Conservation (phyloP, 495 filamentous ascomycete species). For the Clavariopsis aquatica region DNA sequence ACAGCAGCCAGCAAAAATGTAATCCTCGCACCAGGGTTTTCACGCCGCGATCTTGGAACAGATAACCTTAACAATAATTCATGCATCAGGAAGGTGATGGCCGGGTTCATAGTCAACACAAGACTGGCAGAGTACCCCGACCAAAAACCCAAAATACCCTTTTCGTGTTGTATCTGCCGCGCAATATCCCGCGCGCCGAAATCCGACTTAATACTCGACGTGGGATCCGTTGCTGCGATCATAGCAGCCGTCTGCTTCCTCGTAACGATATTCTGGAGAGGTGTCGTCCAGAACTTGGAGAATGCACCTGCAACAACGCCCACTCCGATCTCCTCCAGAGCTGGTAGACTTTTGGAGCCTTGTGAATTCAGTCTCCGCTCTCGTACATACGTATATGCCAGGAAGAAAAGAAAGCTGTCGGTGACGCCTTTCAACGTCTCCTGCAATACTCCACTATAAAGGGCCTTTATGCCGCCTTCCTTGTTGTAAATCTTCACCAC, state of each 20-base stretch:
- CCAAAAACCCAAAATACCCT: slow-evolving; percentile 81
- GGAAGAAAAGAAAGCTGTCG: slow-evolving; percentile 82
- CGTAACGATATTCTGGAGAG: slow-evolving; percentile 80
- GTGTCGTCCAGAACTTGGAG: slow-evolving; percentile 76
- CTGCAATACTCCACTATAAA: slow-evolving; percentile 73
- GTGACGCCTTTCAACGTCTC: slow-evolving; percentile 73
- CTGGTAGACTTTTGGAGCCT: slow-evolving; percentile 52
- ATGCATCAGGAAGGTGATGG: slow-evolving; percentile 82
- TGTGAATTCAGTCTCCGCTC: slow-evolving; percentile 54
- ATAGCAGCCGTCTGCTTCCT: slow-evolving; percentile 72
- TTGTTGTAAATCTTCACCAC: slow-evolving; percentile 68
- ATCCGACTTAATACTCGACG: slow-evolving; percentile 14
- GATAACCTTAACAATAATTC: slow-evolving; percentile 63
- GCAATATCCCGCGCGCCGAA: slow-evolving; percentile 61
- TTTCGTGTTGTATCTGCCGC: slow-evolving; percentile 64
- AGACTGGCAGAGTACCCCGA: slow-evolving; percentile 82
- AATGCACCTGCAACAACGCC: slow-evolving; percentile 78
- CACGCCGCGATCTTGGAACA: slow-evolving; percentile 53
- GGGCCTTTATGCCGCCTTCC: slow-evolving; percentile 67
- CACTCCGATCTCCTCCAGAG: slow-evolving; percentile 72
- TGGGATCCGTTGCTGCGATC: slow-evolving; percentile 32
- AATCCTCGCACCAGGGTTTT: slow-evolving; percentile 52
- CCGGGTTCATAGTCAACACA: slow-evolving; percentile 82
- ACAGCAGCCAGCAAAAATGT: slow-evolving; percentile 78
- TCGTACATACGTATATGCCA: slow-evolving; percentile 74